phyloP scores from a whole-genome alignment of 2,329 filamentous ascomycete genomes.

The Pyrenophora graminea region DNA sequence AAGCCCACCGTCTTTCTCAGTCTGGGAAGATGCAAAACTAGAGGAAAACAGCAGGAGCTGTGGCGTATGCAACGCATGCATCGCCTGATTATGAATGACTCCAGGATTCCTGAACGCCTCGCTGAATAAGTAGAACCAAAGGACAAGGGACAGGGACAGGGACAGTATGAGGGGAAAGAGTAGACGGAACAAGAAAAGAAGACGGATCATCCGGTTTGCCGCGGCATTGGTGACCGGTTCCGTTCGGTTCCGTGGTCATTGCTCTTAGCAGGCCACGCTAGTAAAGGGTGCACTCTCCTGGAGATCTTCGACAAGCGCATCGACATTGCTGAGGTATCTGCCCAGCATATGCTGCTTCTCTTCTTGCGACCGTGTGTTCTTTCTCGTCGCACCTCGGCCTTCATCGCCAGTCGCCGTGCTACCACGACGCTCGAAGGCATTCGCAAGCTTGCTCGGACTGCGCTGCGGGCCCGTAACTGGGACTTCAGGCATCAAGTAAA shows the following conservation, averaged over 20 bases:
- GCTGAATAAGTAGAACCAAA: conserved; percentile 23
- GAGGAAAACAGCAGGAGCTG: conserved; percentile 19
- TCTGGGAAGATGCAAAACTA: conserved; percentile 12
- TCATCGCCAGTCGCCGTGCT: conserved; percentile 37
- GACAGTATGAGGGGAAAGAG: conserved; percentile 18
- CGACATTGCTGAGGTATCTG: conserved; percentile 75
- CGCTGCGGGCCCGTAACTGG: conserved; percentile 50
- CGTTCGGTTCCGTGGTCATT: background rate
- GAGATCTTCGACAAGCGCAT: conserved; percentile 82
- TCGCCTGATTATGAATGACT: conserved; percentile 16
- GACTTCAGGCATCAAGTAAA: conserved; percentile 95
- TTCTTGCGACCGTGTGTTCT: conserved; percentile 65
- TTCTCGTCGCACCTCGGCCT: conserved; percentile 30
- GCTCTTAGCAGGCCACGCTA: conserved; percentile 34
- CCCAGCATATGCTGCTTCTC: conserved; percentile 83
- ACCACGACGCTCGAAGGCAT: conserved; percentile 39
- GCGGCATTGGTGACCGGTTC: background rate
- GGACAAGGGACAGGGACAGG: conserved; percentile 16
- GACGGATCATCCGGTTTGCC: background rate
- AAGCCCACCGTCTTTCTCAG: conserved; percentile 12
- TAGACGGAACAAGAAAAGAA: conserved; percentile 12
- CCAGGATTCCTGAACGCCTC: conserved; percentile 31
- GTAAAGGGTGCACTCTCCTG: conserved; percentile 70
- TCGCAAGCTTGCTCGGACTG: conserved; percentile 41
- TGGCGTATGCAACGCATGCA: conserved; percentile 11